Evolutionary conservation across 495 filamentous ascomycete species (phyloP), one percentile per base, ranked within the genome.

Genomic region (Neurospora sp.): DNA sequence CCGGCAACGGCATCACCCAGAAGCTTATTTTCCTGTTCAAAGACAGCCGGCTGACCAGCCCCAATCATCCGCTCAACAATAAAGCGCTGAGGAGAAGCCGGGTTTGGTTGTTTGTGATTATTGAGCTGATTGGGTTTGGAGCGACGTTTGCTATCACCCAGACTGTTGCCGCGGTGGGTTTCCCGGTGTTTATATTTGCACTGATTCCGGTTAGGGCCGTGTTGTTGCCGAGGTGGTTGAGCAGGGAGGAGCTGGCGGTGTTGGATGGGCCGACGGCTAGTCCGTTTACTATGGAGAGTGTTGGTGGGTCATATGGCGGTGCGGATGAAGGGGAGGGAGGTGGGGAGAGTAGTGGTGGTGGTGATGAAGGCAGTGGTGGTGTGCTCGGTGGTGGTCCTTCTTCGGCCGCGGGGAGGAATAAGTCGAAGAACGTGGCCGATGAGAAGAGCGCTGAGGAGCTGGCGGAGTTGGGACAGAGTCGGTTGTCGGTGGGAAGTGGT

Each of bases 61-160:
- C 83, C 0, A 85, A 85, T 0, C 89, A 95, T 73, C 92, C 92
- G 10, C 88, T 97, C 12, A 86, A 85, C 70, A 65, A 65, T 9
- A 81, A 81, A 10, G 80, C 94, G 27, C 79, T 85, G 27, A 87
- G 91, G 27, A 87, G 90, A 11, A 72, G 73, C 11, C 89, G 90
- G 3, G 85, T 96, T 74, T 96, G 92, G 91, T 79, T 78, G 6
- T 97, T 96, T 80, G 91, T 96, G 3, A 81, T 81, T 16, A 79
- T 94, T n/a, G 91, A 97, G 80, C 81, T 96, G 6, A 16, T 92
- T 39, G 93, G 92, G 1, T 96, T 98, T 76, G 93, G 85, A 5
- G 92, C 90, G 2, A 97, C 92, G 3, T 96, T 98, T 79, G 94
- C 93, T n/a, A 95, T 97, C 76, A 95, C 94, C 10, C 94, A 98